phyloP scores from a whole-genome alignment of 2,329 filamentous ascomycete species.

The Fusarium sacchari region DNA sequence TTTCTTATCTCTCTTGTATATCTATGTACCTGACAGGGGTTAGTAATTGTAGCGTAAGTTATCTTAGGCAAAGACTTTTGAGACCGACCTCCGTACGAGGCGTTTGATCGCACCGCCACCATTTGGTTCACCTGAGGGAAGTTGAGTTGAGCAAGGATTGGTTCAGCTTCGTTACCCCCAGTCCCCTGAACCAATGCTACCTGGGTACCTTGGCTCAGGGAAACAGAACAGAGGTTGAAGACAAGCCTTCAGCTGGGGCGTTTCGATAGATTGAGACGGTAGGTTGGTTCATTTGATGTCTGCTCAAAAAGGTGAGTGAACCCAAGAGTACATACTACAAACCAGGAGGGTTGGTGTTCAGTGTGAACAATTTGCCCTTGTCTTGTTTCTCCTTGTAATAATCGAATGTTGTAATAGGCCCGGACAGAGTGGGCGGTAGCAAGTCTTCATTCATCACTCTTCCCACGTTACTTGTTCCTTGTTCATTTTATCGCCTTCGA shows the following conservation, averaged over 20 bases:
- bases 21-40: too few relatives aligned
- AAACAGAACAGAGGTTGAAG: not conserved
- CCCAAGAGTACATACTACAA: not conserved
- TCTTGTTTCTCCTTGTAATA: not conserved
- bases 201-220: not conserved
- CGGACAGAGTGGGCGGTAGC: not conserved
- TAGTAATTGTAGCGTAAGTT: too few relatives aligned
- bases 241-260: conserved; percentile 32
- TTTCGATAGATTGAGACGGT: conserved; percentile 17
- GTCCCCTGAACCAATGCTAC: conserved; percentile 1
- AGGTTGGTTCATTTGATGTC: not conserved
- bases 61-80: too few relatives aligned
- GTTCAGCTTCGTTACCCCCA: conserved; percentile 23
- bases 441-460: conserved; percentile 8
- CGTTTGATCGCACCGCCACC: conserved; percentile 34
- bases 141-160: conserved; percentile 31
- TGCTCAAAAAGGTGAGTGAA: not conserved
- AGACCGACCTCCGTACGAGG: too few relatives aligned
- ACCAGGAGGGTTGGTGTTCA: too few relatives aligned
- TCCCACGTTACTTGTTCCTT: conserved; percentile 4
- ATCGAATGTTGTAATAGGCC: conserved; percentile 2
- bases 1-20: too few relatives aligned
- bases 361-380: not conserved
- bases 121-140: conserved; percentile 37
- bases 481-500: conserved; percentile 4